phyloP scores from a whole-genome alignment of 768 basidiomycete species.

The Agaricus blazei region DNA sequence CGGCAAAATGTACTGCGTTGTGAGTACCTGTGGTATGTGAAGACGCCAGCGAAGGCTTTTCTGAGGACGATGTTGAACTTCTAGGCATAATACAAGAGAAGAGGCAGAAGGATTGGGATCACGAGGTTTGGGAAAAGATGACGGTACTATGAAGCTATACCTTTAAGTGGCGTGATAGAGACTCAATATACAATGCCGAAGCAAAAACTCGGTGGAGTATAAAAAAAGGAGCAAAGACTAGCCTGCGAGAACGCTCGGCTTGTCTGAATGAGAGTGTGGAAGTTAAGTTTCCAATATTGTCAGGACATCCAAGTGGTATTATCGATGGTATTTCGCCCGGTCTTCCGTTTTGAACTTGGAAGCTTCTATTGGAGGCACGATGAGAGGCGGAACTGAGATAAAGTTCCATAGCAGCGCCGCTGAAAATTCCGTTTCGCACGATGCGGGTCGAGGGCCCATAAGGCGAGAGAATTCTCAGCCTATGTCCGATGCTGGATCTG shows the following conservation, averaged over 20 bases:
- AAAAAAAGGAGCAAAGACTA: too few relatives aligned
- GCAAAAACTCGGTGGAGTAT: too few relatives aligned
- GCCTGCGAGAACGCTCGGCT: too few relatives aligned
- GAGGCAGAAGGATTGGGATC: background rate
- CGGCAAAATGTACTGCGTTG: background rate
- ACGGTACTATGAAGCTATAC: too few relatives aligned
- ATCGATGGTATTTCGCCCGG: background rate
- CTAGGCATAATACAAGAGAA: background rate
- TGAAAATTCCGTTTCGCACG: too few relatives aligned
- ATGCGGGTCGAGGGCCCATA: background rate
- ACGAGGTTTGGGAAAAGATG: too few relatives aligned
- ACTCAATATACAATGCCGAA: too few relatives aligned
- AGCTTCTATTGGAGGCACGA: background rate
- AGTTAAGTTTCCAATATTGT: too few relatives aligned
- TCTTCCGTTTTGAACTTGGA: background rate
- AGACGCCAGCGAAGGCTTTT: background rate
- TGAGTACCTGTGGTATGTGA: constrained; percentile 4
- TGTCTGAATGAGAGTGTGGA: too few relatives aligned
- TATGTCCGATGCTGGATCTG: background rate
- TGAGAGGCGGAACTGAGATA: background rate
- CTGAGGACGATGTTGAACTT: background rate
- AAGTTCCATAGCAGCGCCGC: too few relatives aligned
- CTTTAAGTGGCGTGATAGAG: too few relatives aligned
- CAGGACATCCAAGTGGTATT: background rate
- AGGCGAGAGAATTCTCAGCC: background rate